Percentiles rank a stretch among this genome's conserved stretches.
phyloP scores from a whole-genome alignment of 1,284 basidiomycete species.

The Taiwanofungus camphoratus region DNA sequence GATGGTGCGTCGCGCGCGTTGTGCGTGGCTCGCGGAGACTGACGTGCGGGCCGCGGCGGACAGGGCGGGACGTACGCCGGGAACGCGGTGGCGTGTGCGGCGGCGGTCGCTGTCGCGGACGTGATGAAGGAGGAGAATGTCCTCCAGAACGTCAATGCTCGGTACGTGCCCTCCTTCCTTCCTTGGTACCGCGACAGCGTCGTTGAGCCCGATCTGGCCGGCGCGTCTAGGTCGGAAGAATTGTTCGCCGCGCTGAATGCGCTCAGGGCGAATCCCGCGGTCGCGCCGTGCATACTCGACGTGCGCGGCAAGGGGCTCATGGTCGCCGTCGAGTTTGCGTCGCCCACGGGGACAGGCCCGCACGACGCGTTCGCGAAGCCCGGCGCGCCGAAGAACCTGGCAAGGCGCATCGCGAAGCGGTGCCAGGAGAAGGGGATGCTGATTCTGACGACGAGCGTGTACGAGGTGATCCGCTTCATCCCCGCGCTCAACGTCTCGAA shows the following conservation, averaged over 20 bases:
- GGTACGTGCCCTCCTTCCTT: conserved; percentile 36
- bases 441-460: conserved; percentile 75
- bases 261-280: conserved; percentile 45
- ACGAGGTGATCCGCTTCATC: conserved; percentile 78
- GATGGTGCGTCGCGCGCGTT: conserved; percentile 46
- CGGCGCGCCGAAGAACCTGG: conserved; percentile 56
- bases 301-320: conserved; percentile 77
- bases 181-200: background rate
- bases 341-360: conserved; percentile 39
- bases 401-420: conserved; percentile 70
- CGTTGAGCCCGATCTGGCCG: background rate
- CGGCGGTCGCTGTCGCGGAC: conserved; percentile 77
- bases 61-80: conserved; percentile 89
- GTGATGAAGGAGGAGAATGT: conserved; percentile 75
- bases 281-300: conserved; percentile 61
- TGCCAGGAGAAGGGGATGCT: conserved; percentile 83
- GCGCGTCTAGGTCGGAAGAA: conserved; percentile 55
- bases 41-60: conserved; percentile 8
- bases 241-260: conserved; percentile 58
- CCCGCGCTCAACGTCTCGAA: conserved; percentile 63
- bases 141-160: conserved; percentile 70
- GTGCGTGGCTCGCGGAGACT: background rate
- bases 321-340: conserved; percentile 78
- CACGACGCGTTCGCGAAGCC: conserved; percentile 39
- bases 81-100: conserved; percentile 86